Evolutionary conservation across 257 asterid species (phyloP).

Genomic region (Rauvolfia tetraphylla): DNA sequence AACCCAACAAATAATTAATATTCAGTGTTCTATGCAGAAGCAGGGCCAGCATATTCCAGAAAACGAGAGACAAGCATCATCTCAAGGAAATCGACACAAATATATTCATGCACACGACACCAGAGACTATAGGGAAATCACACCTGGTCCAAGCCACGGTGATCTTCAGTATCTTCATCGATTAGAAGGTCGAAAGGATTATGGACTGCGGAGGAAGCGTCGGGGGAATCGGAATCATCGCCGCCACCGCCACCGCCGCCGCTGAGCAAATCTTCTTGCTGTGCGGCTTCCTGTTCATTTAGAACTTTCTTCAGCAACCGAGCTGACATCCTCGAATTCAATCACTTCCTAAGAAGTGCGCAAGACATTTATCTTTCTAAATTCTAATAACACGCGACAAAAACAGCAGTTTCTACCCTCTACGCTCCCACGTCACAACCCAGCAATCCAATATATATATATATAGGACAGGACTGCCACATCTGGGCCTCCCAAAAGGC

Average conservation of each 20-base stretch:
- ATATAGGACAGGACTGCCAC: too few relatives aligned
- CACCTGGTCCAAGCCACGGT: constrained; percentile 40
- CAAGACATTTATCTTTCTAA: too few relatives aligned
- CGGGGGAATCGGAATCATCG: constrained; percentile 46
- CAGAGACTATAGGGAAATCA: not conserved
- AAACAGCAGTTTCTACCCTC: too few relatives aligned
- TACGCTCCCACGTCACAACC: too few relatives aligned
- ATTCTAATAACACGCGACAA: too few relatives aligned
- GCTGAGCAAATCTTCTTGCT: constrained; percentile 24
- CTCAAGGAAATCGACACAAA: not conserved
- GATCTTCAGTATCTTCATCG: constrained; percentile 28
- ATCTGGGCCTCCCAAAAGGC: too few relatives aligned
- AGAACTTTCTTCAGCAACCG: constrained; percentile 65
- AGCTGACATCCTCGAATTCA: constrained; percentile 46
- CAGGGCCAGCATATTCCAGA: not conserved
- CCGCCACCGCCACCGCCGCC: constrained; percentile 34
- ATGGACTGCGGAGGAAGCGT: constrained; percentile 33
- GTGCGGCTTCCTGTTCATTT: constrained; percentile 53
- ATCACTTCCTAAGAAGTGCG: not conserved
- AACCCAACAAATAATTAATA: too few relatives aligned
- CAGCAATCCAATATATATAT: too few relatives aligned
- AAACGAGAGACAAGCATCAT: not conserved
- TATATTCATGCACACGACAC: not conserved
- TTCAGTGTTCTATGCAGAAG: not conserved
- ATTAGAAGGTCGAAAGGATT: constrained; percentile 65